A percentile compares a stretch with the other conserved stretches of the same genome.
Conservation (phyloP, 169 alveolate species). For the Cryptosporidium bovis region DNA sequence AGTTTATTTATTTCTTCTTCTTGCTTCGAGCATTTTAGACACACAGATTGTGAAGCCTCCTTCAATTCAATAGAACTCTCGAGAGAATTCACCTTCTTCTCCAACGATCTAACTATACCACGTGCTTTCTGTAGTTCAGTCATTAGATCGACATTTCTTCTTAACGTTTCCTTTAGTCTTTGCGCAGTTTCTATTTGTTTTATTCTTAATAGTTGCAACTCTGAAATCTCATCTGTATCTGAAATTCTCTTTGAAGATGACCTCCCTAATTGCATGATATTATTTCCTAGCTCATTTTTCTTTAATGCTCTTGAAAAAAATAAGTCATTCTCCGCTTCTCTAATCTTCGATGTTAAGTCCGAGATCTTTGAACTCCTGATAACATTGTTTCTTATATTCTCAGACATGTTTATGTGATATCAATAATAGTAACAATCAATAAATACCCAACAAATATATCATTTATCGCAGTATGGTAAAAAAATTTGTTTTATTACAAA, state of each 20-base stretch:
- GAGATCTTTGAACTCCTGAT: constrained; percentile 43
- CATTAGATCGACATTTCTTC: constrained; percentile 70
- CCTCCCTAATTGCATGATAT: not conserved
- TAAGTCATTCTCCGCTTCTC: constrained; percentile 46
- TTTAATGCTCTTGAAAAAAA: constrained; percentile 13
- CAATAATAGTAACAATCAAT: not conserved
- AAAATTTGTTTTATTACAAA: no score
- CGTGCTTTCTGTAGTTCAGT: constrained; percentile 70
- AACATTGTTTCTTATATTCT: constrained; percentile 26
- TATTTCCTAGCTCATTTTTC: not conserved
- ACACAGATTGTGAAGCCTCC: not conserved
- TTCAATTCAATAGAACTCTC: constrained; percentile 9
- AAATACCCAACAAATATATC: no score
- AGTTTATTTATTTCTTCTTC: constrained; percentile 56
- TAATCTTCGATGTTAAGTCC: constrained; percentile 44
- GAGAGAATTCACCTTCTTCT: constrained; percentile 23
- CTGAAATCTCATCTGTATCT: constrained; percentile 32
- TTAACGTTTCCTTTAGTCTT: constrained; percentile 61
- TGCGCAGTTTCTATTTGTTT: constrained; percentile 74
- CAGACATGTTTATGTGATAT: constrained; percentile 31
- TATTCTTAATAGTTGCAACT: constrained; percentile 42
- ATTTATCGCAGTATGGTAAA: no score
- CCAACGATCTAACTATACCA: constrained; percentile 48
- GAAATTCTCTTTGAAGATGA: not conserved
- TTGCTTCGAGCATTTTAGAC: constrained; percentile 58